A percentile compares a stretch with the other conserved stretches of the same genome.
phyloP scores from a whole-genome alignment of 164 flowering plant species.

The grape (Vitis vinifera) region DNA sequence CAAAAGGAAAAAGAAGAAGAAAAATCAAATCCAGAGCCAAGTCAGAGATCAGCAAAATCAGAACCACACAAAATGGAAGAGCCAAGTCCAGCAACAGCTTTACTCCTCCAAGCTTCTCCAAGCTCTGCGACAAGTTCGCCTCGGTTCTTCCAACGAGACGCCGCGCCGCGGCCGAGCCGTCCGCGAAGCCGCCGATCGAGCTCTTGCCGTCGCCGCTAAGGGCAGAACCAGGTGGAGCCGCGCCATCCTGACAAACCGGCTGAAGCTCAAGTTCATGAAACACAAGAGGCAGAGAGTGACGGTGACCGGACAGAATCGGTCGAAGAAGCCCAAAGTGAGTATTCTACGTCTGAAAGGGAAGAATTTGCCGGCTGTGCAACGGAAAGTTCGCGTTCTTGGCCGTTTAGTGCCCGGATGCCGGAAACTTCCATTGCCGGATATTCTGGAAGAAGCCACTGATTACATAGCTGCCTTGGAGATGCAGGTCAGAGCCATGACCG shows the following conservation, averaged over 20 bases:
- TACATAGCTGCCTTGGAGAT: conserved; percentile 78
- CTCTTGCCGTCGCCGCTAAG: conserved; percentile 59
- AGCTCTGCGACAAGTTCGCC: conserved; percentile 48
- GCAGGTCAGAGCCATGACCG: conserved; percentile 72
- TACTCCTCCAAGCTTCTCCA: conserved; percentile 68
- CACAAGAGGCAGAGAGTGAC: conserved; percentile 27
- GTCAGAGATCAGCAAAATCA: neutral
- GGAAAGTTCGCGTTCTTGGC: conserved; percentile 54
- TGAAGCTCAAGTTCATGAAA: conserved; percentile 49
- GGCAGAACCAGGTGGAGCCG: conserved; percentile 84
- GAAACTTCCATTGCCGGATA: conserved; percentile 53
- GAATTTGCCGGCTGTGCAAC: conserved; percentile 48
- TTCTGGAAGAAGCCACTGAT: conserved; percentile 71
- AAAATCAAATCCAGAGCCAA: conserved; percentile 12
- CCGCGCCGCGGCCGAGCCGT: conserved; percentile 45
- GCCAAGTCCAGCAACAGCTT: conserved; percentile 41
- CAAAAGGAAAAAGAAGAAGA: conserved; percentile 45
- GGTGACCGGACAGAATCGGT: conserved; percentile 14
- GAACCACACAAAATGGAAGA: conserved; percentile 37
- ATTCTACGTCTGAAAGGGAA: conserved; percentile 31
- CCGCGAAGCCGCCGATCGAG: conserved; percentile 68
- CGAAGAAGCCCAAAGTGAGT: conserved; percentile 36
- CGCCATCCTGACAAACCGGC: conserved; percentile 56
- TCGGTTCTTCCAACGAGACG: conserved; percentile 16
- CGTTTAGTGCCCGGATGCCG: conserved; percentile 83